Conservation (phyloP, 805 yeast species). For the Barnettozyma siamensis region DNA sequence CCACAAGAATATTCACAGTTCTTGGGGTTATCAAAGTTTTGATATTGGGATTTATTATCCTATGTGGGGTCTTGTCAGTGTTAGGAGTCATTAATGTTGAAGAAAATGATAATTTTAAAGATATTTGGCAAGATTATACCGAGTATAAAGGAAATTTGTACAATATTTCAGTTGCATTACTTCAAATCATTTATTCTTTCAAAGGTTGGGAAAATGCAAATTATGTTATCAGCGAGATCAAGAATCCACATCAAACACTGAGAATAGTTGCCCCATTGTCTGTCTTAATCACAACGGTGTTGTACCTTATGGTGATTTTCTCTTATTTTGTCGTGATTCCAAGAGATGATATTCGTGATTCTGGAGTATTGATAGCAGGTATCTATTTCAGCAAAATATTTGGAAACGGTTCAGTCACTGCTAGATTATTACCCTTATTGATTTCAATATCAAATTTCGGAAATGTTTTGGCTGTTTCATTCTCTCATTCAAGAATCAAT, state of each 20-base stretch:
- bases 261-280: conserved; percentile 59
- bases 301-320: conserved; percentile 51
- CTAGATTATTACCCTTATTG: conserved; percentile 45
- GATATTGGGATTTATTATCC: conserved; percentile 43
- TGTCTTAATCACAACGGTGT: conserved; percentile 42
- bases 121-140: conserved; percentile 35
- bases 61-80: conserved; percentile 39
- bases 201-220: conserved; percentile 71
- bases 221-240: conserved; percentile 53
- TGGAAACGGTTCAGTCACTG: conserved; percentile 44
- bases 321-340: conserved; percentile 46
- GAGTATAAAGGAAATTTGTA: conserved; percentile 39
- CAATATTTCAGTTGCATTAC: conserved; percentile 48
- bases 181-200: conserved; percentile 57
- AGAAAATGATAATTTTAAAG: conserved; percentile 28
- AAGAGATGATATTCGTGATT: conserved; percentile 38
- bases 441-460: conserved; percentile 62
- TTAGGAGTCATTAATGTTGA: conserved; percentile 27
- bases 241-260: conserved; percentile 49
- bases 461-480: conserved; percentile 58
- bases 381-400: conserved; percentile 51
- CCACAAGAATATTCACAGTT: conserved; percentile 45
- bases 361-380: conserved; percentile 64
- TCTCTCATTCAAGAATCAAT: conserved; percentile 54
- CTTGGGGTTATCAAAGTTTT: conserved; percentile 51